Percentiles rank a stretch among this genome's conserved stretches.
Conservation (phyloP, 441 rosid species). For the Populus hybrid region DNA sequence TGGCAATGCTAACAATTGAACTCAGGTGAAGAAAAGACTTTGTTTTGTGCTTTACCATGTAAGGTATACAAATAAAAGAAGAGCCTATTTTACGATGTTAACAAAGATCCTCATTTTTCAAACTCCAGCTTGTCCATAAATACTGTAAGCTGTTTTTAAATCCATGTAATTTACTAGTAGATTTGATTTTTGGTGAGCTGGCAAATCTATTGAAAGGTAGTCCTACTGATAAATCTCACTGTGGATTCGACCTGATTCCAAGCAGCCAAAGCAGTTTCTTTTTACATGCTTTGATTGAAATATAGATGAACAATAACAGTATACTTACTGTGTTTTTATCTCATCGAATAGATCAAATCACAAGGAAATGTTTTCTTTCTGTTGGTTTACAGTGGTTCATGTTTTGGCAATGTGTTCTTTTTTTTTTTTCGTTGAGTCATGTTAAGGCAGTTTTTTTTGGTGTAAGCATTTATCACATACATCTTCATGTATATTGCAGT, state of each 20-base stretch:
- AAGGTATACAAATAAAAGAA: neutral
- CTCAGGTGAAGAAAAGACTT: neutral
- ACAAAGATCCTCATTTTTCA: neutral
- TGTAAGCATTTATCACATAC: neutral
- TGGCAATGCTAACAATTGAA: neutral
- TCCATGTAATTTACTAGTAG: neutral
- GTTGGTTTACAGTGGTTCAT: conserved; percentile 8
- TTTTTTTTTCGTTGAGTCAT: neutral
- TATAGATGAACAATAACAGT: neutral
- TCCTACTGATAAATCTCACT: neutral
- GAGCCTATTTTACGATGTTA: neutral
- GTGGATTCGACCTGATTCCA: neutral
- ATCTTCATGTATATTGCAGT: neutral
- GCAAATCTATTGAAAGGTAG: neutral
- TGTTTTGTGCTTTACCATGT: neutral
- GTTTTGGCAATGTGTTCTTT: neutral
- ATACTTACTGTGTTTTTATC: neutral
- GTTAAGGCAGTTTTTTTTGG: neutral
- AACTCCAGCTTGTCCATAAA: neutral
- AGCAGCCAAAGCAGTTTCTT: neutral
- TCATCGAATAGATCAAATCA: neutral
- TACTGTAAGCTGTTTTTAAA: neutral
- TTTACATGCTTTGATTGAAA: neutral
- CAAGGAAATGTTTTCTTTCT: neutral
- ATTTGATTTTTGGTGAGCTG: neutral